Base-by-base conservation (phyloP, 192 early-diverging fungal genomes). In the Linderina pennispora region DNA sequence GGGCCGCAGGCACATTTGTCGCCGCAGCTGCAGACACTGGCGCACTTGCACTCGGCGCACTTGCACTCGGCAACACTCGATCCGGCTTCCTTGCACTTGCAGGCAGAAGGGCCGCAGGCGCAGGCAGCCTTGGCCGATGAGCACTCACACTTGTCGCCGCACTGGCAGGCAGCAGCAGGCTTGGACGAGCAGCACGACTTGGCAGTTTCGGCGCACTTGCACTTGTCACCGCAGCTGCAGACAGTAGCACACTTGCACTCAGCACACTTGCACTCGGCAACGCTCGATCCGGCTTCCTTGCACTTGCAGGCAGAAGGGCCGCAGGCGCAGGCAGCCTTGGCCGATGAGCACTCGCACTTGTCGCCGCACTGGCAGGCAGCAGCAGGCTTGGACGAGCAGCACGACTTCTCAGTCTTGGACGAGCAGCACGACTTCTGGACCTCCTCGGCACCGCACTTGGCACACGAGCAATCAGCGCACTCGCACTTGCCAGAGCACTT, bases 401-500 rank as follows among this genome's bases (percentile, higher is more conserved):
- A 53, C 7, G 41, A 17, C 13, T 26, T 24, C 50, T 53, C 35
- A 2, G 28, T 11, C 24, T 36, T 40, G 9, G 48, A 32, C 8
- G 19, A 37, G 37, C 48, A 50, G 48, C 48, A 50, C 20, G 48
- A 50, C 39, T 39, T 40, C 8, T 36, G 28, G 11, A 26, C 48
- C 17, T 40, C 28, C 7, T 14, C 11, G 31, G 33, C 33, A 23
- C 11, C 19, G 17, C 42, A 44, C 2, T 20, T 44, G 23, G 33
- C 18, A 36, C 51, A 54, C 23, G 55, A 58, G 46, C 42, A 43
- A 17, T 24, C 35, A 23, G 11, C 53, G 36, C 58, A 60, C 36
- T 60, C 31, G 52, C 64, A 67, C 42, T 36, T 48, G 42, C 32
- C 53, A 10, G 38, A 45, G 35, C 62, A 64, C 40, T 40, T 43